These are phyloP conservation scores for Aspergillus neotritici DNA, from an alignment of 2,329 filamentous ascomycete genomes.

Conservation along the genomic window DNA sequence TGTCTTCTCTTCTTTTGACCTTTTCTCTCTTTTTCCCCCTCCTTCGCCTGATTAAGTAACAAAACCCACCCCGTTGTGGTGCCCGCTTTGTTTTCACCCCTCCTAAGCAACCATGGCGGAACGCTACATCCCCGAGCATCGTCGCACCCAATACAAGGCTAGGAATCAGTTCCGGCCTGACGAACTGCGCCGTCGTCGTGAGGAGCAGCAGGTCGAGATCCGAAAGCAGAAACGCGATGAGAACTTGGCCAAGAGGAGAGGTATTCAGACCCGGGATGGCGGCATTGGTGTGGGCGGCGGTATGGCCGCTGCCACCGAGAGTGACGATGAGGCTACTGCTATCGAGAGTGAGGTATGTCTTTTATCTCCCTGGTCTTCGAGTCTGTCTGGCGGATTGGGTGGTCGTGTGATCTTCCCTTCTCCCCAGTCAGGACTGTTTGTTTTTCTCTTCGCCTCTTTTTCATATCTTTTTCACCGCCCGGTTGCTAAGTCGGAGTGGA, in stretches of 20 bases:
- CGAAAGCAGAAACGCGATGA: conserved; percentile 98
- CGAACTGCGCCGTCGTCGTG: conserved; percentile 93
- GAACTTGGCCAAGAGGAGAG: conserved; percentile 96
- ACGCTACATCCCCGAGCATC: conserved; percentile 98
- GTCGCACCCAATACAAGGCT: conserved; percentile 98
- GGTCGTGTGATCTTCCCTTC: background rate
- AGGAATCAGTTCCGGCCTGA: conserved; percentile 99
- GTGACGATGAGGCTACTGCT: conserved; percentile 91
- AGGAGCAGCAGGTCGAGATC: conserved; percentile 99
- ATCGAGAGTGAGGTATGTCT: conserved; percentile 87
- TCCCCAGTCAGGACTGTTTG: conserved; percentile 13
- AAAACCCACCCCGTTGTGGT: conserved; percentile 14
- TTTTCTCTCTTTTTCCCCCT: conserved; percentile 16
- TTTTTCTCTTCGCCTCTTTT: conserved; percentile 22
- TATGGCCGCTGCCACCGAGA: conserved; percentile 84
- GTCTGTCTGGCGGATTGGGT: too few relatives aligned
- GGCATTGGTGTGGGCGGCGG: conserved; percentile 51
- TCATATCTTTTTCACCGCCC: conserved; percentile 32
- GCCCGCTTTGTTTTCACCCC: conserved; percentile 27
- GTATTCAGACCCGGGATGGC: conserved; percentile 74
- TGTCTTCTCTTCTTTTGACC: background rate
- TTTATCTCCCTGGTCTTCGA: background rate
- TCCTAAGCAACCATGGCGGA: conserved; percentile 71
- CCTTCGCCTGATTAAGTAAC: conserved; percentile 9
- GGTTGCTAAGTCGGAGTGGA: conserved; percentile 12